Conservation (phyloP, 2,329 filamentous ascomycete species). For the Fusarium xylarioides region DNA sequence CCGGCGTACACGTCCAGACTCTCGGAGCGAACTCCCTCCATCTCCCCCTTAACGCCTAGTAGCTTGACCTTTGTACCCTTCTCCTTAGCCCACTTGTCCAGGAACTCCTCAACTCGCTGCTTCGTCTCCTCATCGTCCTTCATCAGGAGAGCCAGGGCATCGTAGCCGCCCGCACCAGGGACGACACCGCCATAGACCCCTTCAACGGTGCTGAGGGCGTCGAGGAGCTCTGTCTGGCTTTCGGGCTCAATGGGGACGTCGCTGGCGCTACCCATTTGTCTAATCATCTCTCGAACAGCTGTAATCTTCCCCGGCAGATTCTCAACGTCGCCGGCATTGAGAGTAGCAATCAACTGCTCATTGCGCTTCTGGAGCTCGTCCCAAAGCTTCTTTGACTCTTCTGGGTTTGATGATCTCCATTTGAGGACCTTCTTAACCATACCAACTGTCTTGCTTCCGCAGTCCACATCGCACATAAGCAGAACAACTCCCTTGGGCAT, state of each 20-base stretch:
- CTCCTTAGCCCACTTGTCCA: conserved; percentile 70
- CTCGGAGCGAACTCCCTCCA: conserved; percentile 69
- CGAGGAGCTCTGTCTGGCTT: conserved; percentile 84
- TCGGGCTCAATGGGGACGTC: conserved; percentile 88
- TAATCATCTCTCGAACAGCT: conserved; percentile 69
- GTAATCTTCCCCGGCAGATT: conserved; percentile 59
- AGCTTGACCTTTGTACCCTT: conserved; percentile 72
- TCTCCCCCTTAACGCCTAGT: conserved; percentile 75
- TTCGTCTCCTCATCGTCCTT: conserved; percentile 75
- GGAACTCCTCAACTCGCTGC: conserved; percentile 65
- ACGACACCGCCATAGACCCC: conserved; percentile 93
- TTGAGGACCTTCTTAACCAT: conserved; percentile 94
- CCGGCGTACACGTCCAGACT: conserved; percentile 53
- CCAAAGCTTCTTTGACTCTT: conserved; percentile 77
- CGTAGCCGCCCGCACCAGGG: conserved; percentile 92
- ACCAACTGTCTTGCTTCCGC: conserved; percentile 88
- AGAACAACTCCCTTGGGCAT: conserved; percentile 79
- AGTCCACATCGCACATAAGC: conserved; percentile 96
- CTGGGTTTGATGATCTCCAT: conserved; percentile 75
- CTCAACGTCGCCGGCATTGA: conserved; percentile 61
- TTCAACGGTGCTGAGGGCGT: conserved; percentile 74
- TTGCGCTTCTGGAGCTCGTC: conserved; percentile 77
- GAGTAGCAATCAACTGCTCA: conserved; percentile 71
- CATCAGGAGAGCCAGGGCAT: conserved; percentile 85
- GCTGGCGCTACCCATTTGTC: conserved; percentile 77